phyloP scores from a whole-genome alignment of 2,329 filamentous ascomycete species.

The Phaeosphaeria sp. region DNA sequence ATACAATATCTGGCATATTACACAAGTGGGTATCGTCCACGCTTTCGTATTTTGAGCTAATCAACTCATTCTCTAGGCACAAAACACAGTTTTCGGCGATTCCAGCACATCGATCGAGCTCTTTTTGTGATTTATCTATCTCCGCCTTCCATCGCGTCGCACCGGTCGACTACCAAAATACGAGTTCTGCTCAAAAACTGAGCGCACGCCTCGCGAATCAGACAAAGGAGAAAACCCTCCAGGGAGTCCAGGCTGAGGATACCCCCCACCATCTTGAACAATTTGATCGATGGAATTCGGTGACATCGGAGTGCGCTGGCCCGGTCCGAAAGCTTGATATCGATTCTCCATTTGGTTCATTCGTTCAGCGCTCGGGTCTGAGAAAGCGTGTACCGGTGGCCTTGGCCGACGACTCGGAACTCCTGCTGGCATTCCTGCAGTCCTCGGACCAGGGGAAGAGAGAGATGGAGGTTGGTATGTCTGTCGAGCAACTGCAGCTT shows the following conservation, averaged over 20 bases:
- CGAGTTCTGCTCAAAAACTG: not conserved
- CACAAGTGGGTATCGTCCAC: no score
- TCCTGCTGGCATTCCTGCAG: not conserved
- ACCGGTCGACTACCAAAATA: not conserved
- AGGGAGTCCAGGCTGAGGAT: not conserved
- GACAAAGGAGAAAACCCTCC: not conserved
- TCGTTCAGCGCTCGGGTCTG: constrained; percentile 1
- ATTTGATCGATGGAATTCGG: not conserved
- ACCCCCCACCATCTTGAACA: not conserved
- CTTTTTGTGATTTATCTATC: not conserved
- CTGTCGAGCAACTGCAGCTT: not conserved
- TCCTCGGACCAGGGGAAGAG: not conserved
- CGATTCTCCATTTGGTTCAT: not conserved
- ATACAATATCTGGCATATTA: no score
- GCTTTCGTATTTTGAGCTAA: no score
- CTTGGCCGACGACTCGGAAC: not conserved
- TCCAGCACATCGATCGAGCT: not conserved
- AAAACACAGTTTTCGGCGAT: no score
- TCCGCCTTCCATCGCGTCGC: not conserved
- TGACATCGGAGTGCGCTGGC: not conserved
- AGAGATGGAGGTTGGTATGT: not conserved
- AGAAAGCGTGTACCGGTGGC: constrained; percentile 2
- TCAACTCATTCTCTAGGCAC: no score
- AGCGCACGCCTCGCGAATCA: not conserved
- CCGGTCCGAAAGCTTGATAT: not conserved